Percentiles rank a stretch among this genome's conserved stretches.
Evolutionary conservation across 768 basidiomycete genomes (phyloP).

Genomic region (Lactifluus subvellereus): DNA sequence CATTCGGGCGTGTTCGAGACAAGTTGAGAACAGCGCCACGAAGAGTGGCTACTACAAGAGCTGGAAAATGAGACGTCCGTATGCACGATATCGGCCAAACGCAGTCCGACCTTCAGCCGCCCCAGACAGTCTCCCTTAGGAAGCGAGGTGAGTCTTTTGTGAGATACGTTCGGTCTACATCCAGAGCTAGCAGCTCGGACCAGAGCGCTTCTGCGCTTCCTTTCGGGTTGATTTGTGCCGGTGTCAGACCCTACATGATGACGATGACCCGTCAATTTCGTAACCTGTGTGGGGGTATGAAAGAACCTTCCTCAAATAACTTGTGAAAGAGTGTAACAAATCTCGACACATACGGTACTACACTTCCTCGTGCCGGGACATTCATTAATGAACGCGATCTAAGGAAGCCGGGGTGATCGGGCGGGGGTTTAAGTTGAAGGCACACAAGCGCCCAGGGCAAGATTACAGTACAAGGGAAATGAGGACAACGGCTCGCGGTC

Average conservation of each 20-base stretch:
- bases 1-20: constrained; percentile 38
- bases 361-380: constrained; percentile 3
- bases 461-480: neutral
- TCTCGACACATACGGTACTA: constrained; percentile 38
- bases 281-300: neutral
- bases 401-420: too few species aligned
- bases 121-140: constrained; percentile 48
- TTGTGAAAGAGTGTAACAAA: constrained; percentile 44
- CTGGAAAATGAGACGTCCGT: constrained; percentile 17
- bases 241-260: constrained; percentile 36
- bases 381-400: constrained; percentile 5
- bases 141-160: constrained; percentile 36
- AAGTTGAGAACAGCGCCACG: constrained; percentile 41
- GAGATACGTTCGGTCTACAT: constrained; percentile 46
- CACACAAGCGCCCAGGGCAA: neutral
- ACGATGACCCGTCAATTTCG: neutral
- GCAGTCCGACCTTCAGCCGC: constrained; percentile 42
- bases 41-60: constrained; percentile 45
- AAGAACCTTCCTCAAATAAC: constrained; percentile 39
- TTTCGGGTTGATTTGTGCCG: constrained; percentile 41
- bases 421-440: neutral
- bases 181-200: constrained; percentile 45
- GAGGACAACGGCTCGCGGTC: neutral
- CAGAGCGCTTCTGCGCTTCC: constrained; percentile 46
- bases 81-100: neutral